These are phyloP conservation scores for Hypoxylon trugodes DNA, from an alignment of 495 filamentous ascomycete genomes.

Conservation along the genomic window DNA sequence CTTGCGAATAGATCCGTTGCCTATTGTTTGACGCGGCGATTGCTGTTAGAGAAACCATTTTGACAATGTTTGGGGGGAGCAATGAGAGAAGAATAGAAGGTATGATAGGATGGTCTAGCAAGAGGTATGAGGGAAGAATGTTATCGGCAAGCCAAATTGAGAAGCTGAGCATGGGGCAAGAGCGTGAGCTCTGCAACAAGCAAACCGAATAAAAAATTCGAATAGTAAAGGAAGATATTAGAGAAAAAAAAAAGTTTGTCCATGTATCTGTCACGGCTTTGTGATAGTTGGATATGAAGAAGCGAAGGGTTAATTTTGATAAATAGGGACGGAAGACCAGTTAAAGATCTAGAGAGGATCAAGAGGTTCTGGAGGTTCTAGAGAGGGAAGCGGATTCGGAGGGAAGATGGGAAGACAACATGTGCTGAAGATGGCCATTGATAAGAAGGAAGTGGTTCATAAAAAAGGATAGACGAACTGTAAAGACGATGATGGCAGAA, in stretches of 20 bases:
- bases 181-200: conserved; percentile 48
- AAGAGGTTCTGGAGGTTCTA: conserved; percentile 26
- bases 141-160: conserved; percentile 46
- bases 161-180: conserved; percentile 45
- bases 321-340: conserved; percentile 34
- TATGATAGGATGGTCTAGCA: conserved; percentile 37
- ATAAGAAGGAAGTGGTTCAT: conserved; percentile 33
- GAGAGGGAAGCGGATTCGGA: conserved; percentile 38
- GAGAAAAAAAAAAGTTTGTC: conserved; percentile 44
- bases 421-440: conserved; percentile 29
- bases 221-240: conserved; percentile 35
- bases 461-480: conserved; percentile 52
- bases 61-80: conserved; percentile 44
- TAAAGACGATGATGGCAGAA: conserved; percentile 40
- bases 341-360: no score
- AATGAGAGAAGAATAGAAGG: conserved; percentile 40
- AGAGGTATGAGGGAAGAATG: conserved; percentile 36
- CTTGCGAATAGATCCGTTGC: conserved; percentile 38
- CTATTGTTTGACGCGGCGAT: conserved; percentile 61
- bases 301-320: conserved; percentile 36
- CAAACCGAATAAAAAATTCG: no score
- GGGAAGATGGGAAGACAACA: conserved; percentile 37
- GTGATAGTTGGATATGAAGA: conserved; percentile 47
- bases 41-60: conserved; percentile 60
- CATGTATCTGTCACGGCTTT: conserved; percentile 46